phyloP scores from a whole-genome alignment of 352 stramenopile genomes.

The Globisporangium orthogonon region DNA sequence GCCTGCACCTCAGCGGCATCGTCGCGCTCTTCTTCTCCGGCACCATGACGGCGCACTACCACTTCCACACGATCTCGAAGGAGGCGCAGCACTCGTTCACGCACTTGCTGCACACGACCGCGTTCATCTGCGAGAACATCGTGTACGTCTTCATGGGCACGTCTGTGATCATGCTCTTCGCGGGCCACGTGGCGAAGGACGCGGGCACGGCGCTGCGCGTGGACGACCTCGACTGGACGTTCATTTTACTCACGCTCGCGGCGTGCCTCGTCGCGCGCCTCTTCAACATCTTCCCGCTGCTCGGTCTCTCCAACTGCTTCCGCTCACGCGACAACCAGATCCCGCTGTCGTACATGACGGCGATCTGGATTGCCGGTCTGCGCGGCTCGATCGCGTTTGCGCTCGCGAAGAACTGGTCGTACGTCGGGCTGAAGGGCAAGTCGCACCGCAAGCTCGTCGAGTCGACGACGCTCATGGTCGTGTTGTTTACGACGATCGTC shows the following conservation, averaged over 20 bases:
- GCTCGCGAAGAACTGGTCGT: constrained; percentile 83
- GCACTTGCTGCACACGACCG: constrained; percentile 74
- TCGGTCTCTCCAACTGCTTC: constrained; percentile 68
- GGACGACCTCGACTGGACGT: constrained; percentile 76
- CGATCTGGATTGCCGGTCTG: constrained; percentile 92
- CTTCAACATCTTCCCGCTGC: constrained; percentile 72
- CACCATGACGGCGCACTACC: constrained; percentile 84
- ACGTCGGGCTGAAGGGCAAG: constrained; percentile 52
- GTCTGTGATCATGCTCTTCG: constrained; percentile 80
- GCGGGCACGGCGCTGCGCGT: constrained; percentile 51
- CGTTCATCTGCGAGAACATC: constrained; percentile 79
- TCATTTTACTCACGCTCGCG: constrained; percentile 71
- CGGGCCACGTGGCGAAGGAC: constrained; percentile 53
- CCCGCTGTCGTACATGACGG: constrained; percentile 64
- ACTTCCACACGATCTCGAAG: constrained; percentile 81
- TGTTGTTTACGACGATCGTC: constrained; percentile 83
- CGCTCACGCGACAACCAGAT: constrained; percentile 52
- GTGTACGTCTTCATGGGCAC: constrained; percentile 87
- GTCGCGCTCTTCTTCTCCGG: constrained; percentile 93
- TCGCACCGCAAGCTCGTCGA: constrained; percentile 80
- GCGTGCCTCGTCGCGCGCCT: constrained; percentile 67
- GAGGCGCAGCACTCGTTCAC: constrained; percentile 81
- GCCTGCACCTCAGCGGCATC: constrained; percentile 86
- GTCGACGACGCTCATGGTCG: constrained; percentile 83
- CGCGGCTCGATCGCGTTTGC: constrained; percentile 92